phyloP scores from a whole-genome alignment of 2,329 filamentous ascomycete species.

The Aspergillus tanneri region DNA sequence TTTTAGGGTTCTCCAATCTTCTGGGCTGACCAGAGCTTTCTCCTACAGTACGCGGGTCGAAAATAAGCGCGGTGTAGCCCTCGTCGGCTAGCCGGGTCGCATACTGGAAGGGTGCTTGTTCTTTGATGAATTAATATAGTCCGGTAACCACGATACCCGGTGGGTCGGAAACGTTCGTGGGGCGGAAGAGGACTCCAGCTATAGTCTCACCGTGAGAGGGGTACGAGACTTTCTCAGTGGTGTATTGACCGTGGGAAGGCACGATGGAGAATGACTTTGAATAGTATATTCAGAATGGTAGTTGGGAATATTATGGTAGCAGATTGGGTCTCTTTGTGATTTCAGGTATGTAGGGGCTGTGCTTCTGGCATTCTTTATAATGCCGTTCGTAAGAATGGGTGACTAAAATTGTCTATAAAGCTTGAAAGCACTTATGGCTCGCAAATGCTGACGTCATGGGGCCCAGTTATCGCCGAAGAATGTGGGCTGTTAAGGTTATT shows the following conservation, averaged over 20 bases:
- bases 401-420: too few relatives aligned
- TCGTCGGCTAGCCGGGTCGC: constrained; percentile 33
- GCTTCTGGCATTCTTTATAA: too few relatives aligned
- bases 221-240: constrained; percentile 27
- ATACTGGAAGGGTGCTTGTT: constrained; percentile 32
- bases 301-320: too few relatives aligned
- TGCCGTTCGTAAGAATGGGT: too few relatives aligned
- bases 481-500: too few relatives aligned
- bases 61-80: constrained; percentile 32
- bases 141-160: constrained; percentile 25
- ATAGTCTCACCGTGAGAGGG: constrained; percentile 28
- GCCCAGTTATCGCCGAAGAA: too few relatives aligned
- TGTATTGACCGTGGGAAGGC: constrained; percentile 28
- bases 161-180: constrained; percentile 24
- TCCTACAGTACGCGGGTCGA: constrained; percentile 33
- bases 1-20: constrained; percentile 30
- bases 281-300: too few relatives aligned
- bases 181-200: constrained; percentile 20
- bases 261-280: too few relatives aligned
- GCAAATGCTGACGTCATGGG: too few relatives aligned
- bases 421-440: too few relatives aligned
- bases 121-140: constrained; percentile 31
- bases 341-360: too few relatives aligned
- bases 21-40: constrained; percentile 32
- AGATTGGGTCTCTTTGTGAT: too few relatives aligned